These are phyloP conservation scores for Wickerhamiella cacticola DNA, from an alignment of 805 yeast species.

Conservation along the genomic window DNA sequence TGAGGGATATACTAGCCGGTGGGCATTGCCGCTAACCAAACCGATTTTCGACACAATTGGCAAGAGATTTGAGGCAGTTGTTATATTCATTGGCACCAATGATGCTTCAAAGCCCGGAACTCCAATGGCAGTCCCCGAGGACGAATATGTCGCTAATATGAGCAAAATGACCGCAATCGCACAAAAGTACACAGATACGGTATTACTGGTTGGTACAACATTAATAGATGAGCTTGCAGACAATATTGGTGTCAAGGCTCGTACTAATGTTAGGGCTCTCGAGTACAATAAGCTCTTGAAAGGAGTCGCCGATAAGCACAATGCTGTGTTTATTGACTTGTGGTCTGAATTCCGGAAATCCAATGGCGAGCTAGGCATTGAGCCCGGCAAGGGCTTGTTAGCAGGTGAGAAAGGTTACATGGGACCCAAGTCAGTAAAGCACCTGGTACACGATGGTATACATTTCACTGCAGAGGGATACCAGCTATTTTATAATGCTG, in stretches of 20 bases:
- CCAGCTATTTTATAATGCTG: constrained; percentile 31
- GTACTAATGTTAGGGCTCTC: constrained; percentile 37
- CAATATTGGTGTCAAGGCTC: constrained; percentile 32
- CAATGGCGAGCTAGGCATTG: constrained; percentile 30
- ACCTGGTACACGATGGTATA: constrained; percentile 41
- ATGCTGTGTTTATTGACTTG: constrained; percentile 48
- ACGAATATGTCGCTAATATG: constrained; percentile 39
- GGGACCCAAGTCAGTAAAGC: constrained; percentile 12
- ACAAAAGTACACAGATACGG: constrained; percentile 34
- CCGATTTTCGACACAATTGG: constrained; percentile 16
- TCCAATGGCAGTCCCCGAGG: constrained; percentile 41
- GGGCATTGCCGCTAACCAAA: constrained; percentile 41
- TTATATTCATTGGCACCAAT: constrained; percentile 71
- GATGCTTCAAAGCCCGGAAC: constrained; percentile 40
- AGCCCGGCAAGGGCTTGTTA: constrained; percentile 12
- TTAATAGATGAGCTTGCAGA: constrained; percentile 30
- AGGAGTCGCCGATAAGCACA: constrained; percentile 34
- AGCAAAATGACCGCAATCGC: constrained; percentile 33
- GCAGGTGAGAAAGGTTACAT: constrained; percentile 17
- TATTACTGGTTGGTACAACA: constrained; percentile 56
- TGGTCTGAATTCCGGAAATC: constrained; percentile 35
- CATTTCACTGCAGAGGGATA: constrained; percentile 50
- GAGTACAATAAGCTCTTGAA: constrained; percentile 42
- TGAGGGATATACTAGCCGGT: constrained; percentile 60
- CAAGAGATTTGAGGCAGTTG: constrained; percentile 32